Evolutionary conservation across 2,329 filamentous ascomycete species (phyloP).

Genomic region (Coniochaeta ligniaria): DNA sequence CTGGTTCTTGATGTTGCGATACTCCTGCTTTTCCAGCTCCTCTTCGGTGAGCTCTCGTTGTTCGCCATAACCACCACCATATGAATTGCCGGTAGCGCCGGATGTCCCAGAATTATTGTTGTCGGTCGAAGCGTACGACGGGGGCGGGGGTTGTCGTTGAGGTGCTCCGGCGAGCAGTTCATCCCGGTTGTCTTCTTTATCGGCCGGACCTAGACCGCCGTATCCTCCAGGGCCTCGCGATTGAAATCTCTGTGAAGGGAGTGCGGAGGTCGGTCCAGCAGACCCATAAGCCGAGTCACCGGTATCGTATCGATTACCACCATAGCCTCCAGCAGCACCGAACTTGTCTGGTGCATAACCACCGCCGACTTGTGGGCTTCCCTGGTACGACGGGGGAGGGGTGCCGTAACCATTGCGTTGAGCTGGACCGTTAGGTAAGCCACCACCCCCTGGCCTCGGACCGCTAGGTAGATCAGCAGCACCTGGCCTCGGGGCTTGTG

Average conservation of each 20-base stretch:
- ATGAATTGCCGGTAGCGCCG: slow-evolving; percentile 14
- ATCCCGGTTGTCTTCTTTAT: slow-evolving; percentile 48
- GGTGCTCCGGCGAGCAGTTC: slow-evolving; percentile 54
- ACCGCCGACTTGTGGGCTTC: slow-evolving; percentile 12
- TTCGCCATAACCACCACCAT: slow-evolving; percentile 54
- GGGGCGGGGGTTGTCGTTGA: slow-evolving; percentile 17
- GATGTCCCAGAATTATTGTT: not conserved
- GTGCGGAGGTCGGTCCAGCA: slow-evolving; percentile 10
- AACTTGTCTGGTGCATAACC: slow-evolving; percentile 50
- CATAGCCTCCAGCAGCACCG: slow-evolving; percentile 43
- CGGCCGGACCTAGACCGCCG: slow-evolving; percentile 46
- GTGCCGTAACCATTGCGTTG: not conserved
- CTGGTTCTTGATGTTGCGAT: slow-evolving; percentile 65
- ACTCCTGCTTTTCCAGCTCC: slow-evolving; percentile 65
- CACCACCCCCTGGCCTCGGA: slow-evolving; percentile 22
- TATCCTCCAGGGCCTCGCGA: slow-evolving; percentile 47
- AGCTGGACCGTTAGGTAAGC: slow-evolving; percentile 26
- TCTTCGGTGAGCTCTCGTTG: slow-evolving; percentile 77
- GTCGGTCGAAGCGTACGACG: not conserved
- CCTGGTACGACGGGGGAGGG: slow-evolving; percentile 24
- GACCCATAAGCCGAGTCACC: slow-evolving; percentile 17
- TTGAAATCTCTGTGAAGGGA: not conserved
- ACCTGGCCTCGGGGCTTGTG: slow-evolving; percentile 17
- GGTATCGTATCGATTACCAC: slow-evolving; percentile 44
- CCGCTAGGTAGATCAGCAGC: slow-evolving; percentile 28